phyloP scores from a whole-genome alignment of 345 rosid genomes.

The Excoecaria agallocha region DNA sequence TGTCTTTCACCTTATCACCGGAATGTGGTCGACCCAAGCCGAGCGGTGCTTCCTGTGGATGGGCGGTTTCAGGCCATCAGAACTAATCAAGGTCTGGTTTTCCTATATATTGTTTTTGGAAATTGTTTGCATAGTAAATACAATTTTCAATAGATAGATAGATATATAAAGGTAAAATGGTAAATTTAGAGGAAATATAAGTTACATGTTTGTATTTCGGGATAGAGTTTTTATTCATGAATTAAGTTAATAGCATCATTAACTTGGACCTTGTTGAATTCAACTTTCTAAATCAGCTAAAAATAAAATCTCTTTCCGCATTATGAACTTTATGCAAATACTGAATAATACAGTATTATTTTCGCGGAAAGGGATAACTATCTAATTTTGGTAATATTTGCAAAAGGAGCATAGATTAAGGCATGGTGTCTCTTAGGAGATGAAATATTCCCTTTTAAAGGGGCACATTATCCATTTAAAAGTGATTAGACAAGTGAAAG shows the following conservation, averaged over 20 bases:
- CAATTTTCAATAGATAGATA: too few relatives aligned
- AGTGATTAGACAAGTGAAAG: neutral
- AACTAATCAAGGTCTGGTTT: slow-evolving; percentile 70
- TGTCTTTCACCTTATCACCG: slow-evolving; percentile 80
- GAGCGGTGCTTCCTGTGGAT: slow-evolving; percentile 99
- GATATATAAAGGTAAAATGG: neutral
- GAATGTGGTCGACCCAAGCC: slow-evolving; percentile 84
- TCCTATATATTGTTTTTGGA: neutral
- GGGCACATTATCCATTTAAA: slow-evolving; percentile 17
- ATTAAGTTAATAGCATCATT: too few relatives aligned
- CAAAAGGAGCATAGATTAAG: neutral
- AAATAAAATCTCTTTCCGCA: too few relatives aligned
- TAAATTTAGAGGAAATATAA: neutral
- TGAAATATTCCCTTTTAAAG: slow-evolving; percentile 5
- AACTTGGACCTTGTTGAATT: too few relatives aligned
- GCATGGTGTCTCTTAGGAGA: neutral
- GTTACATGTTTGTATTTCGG: too few relatives aligned
- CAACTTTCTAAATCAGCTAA: too few relatives aligned
- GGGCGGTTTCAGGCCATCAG: slow-evolving; percentile 95
- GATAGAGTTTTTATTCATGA: too few relatives aligned
- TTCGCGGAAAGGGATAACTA: neutral
- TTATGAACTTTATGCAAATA: too few relatives aligned
- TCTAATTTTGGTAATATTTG: slow-evolving; percentile 3
- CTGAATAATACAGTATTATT: too few relatives aligned
- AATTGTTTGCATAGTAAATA: neutral